These are phyloP conservation scores for Pascua guehoae DNA, from an alignment of 1,284 basidiomycete genomes.

Conservation along the genomic window DNA sequence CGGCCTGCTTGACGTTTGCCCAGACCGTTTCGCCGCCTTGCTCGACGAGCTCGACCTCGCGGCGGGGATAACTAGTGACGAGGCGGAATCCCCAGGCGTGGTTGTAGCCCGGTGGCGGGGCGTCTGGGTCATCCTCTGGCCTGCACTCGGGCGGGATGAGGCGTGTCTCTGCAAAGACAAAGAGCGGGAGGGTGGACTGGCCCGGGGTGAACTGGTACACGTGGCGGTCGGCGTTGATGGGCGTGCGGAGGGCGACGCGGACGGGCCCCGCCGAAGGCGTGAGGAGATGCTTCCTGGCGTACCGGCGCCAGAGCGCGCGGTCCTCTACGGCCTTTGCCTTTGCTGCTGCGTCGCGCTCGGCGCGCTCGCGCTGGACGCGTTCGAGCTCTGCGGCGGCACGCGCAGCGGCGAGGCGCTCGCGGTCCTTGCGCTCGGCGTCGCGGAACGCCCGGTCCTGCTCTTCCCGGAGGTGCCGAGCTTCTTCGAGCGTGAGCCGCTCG, in stretches of 20 bases:
- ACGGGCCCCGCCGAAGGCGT: conserved; percentile 25
- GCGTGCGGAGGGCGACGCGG: conserved; percentile 38
- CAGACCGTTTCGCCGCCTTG: conserved; percentile 35
- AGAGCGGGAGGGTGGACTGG: conserved; percentile 32
- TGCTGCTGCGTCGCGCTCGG: conserved; percentile 42
- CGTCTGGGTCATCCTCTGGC: conserved; percentile 28
- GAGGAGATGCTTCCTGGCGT: conserved; percentile 40
- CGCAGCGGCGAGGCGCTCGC: conserved; percentile 50
- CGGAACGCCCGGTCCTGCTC: conserved; percentile 78
- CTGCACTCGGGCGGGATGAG: conserved; percentile 29
- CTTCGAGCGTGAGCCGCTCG: conserved; percentile 55
- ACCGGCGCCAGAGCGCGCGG: conserved; percentile 37
- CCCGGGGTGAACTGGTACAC: conserved; percentile 29
- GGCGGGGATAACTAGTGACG: conserved; percentile 43
- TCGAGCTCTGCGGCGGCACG: conserved; percentile 26
- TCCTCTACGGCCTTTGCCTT: conserved; percentile 19
- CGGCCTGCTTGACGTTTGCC: conserved; percentile 37
- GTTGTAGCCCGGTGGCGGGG: conserved; percentile 35
- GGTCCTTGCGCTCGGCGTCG: conserved; percentile 64
- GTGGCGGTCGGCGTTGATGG: conserved; percentile 34
- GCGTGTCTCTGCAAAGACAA: conserved; percentile 45
- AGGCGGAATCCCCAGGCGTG: conserved; percentile 34
- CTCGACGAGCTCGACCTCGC: conserved; percentile 31
- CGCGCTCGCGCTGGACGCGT: conserved; percentile 20
- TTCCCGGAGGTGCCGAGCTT: conserved; percentile 66